phyloP scores from a whole-genome alignment of 1,284 basidiomycete species.

The Leccinum holopus region DNA sequence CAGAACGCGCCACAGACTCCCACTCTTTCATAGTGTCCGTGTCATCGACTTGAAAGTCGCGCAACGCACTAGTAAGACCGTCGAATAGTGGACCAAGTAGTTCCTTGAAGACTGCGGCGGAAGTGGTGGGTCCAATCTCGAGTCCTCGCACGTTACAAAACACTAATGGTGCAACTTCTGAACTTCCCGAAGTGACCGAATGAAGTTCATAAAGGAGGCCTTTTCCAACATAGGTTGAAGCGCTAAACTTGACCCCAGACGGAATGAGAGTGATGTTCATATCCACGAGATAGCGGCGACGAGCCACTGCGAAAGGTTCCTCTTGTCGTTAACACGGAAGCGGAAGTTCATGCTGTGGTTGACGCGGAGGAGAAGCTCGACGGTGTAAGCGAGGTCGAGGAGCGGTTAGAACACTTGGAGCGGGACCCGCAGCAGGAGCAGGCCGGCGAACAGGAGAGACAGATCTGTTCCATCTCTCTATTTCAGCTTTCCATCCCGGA shows the following conservation, averaged over 20 bases:
- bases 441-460: conserved; percentile 19
- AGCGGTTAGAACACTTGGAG: conserved; percentile 1
- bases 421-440: not conserved
- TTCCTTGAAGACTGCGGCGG: conserved; percentile 37
- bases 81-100: conserved; percentile 47
- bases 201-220: conserved; percentile 59
- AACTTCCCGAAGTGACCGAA: conserved; percentile 33
- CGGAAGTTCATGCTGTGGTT: conserved; percentile 13
- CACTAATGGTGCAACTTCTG: conserved; percentile 27
- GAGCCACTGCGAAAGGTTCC: conserved; percentile 2
- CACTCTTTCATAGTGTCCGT: conserved; percentile 37
- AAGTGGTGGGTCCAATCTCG: conserved; percentile 41
- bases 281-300: conserved; percentile 37
- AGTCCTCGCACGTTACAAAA: conserved; percentile 38
- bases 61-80: conserved; percentile 40
- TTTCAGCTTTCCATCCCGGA: conserved; percentile 38
- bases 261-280: conserved; percentile 49
- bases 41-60: conserved; percentile 25
- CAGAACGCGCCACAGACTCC: conserved; percentile 37
- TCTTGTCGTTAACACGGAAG: conserved; percentile 15
- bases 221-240: conserved; percentile 51
- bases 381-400: conserved; percentile 18
- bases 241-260: conserved; percentile 49
- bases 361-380: conserved; percentile 12
- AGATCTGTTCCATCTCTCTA: conserved; percentile 34